Base-by-base conservation (phyloP, 2,329 filamentous ascomycete species). In the Chaetomiaceae sp. region DNA sequence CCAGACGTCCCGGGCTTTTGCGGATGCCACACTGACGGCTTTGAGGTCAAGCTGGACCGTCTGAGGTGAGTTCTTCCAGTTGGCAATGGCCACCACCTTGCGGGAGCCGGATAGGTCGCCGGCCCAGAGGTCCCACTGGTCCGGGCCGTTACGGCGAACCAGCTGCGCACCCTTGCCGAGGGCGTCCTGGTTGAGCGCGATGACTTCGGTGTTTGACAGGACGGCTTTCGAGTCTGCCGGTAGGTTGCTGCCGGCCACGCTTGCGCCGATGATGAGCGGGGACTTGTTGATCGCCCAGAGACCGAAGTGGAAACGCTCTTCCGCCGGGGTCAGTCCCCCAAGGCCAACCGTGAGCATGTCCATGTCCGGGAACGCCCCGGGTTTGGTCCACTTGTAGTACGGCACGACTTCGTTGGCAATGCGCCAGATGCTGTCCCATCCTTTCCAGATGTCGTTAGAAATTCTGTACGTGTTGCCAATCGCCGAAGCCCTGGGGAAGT, bases 371-470 rank as follows among this genome's bases (percentile, higher is more conserved):
- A 29, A 25, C 23, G 10, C 40, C 23, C 40, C 29, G 38, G 27
- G 30, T 7, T 43, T 14, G 25, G 23, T 43, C 11, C 10, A 23
- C 8, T 29, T 43, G 23, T 25, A 43, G 40, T n/a, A 29, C 8
- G 30, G 16, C 1, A 14, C 40, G 5, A 25, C 40, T 13, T 29
- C 30, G 14, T 43, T 29, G 14, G 21, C 30, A n/a, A 29, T 43
- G n/a, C 40, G 13, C 40, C 40, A 29, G 40, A 23, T 43, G 14
- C 30, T 29, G 23, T 29, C 23, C 2, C 21, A 43, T 2, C 82
- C 83, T 16, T 74, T 67, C 0, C 83, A 82, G 53, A 85, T 86
- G 25, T 9, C 5, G 25, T 9, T n/a, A n/a, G n/a, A n/a, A n/a
- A n/a, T n/a, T n/a, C n/a, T n/a, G n/a, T n/a, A n/a, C n/a, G n/a